Evolutionary conservation across 495 filamentous ascomycete species (phyloP), one percentile per base, ranked within the genome.

Genomic region (Trichoderma asperelloides): DNA sequence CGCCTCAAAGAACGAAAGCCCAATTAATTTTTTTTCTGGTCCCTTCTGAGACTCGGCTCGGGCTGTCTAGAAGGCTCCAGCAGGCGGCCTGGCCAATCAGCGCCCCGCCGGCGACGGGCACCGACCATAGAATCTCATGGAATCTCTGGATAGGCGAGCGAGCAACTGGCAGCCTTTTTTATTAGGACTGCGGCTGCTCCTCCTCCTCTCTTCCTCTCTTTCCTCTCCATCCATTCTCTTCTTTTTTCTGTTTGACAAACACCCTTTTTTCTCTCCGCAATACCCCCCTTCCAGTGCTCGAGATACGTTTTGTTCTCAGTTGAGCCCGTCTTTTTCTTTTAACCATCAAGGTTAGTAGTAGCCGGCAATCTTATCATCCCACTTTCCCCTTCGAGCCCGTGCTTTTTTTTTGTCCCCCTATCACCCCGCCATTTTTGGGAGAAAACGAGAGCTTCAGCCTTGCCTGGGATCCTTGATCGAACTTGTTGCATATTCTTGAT

Each of bases 121-220:
- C 71, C 72, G 71, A 49, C 68, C 71, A 74, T 77, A 76, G 75
- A 77, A 77, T 74, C 75, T 70, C 73, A 72, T 77, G 62, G 75
- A 77, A 77, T 74, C 68, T 60, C 71, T 73, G 41, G 63, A 66
- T 43, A 65, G 18, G 70, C 70, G 68, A 68, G 70, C 72, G 71
- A 67, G 70, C 71, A 68, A 64, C 65, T 66, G 57, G 68, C 71
- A 66, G 30, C 51, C 70, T 70, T 62, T 71, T 69, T 75, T 78
- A 77, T 78, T 78, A 75, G 73, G 68, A 37, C 33, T 37, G 33
- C 71, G 62, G 67, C 69, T 62, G 68, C 66, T 70, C 68, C 69
- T 65, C 69, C 67, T 69, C 64, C 47, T 65, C 62, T 49, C 69
- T 57, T 68, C 51, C 40, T 62, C 33, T 45, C 49, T 66, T 70